Evolutionary conservation across 306 rosid genomes (phyloP).

Genomic region (Argentina anserina): DNA sequence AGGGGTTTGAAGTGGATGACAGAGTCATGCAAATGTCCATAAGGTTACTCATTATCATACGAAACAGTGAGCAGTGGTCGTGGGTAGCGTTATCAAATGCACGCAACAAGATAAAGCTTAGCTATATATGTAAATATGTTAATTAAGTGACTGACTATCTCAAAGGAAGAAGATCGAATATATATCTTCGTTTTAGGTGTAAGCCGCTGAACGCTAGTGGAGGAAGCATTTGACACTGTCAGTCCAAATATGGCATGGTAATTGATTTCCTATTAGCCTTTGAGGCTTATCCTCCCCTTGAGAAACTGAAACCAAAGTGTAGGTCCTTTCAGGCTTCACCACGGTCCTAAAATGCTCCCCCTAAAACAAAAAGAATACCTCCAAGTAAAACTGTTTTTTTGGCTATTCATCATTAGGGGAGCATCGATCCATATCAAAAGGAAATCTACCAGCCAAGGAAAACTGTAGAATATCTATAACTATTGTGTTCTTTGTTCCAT

Average conservation of each 20-base stretch:
- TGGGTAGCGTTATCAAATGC: conserved; percentile 34
- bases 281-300: conserved; percentile 9
- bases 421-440: background rate
- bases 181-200: conserved; percentile 45
- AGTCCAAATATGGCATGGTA: conserved; percentile 45
- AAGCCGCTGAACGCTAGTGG: conserved; percentile 41
- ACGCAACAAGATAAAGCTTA: conserved; percentile 16
- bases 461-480: too few relatives aligned
- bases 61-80: conserved; percentile 22
- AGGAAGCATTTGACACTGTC: conserved; percentile 52
- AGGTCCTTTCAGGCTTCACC: background rate
- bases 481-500: too few relatives aligned
- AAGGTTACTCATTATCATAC: conserved; percentile 34
- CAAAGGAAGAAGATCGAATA: conserved; percentile 19
- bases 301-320: background rate
- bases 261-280: conserved; percentile 22
- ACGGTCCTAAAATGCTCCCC: background rate
- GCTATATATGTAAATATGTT: background rate
- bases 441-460: background rate
- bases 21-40: conserved; percentile 40
- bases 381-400: background rate
- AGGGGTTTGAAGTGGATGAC: background rate
- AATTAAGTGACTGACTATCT: conserved; percentile 13
- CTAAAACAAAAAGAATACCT: too few relatives aligned
- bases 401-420: background rate